Conservation (phyloP, 352 stramenopile genomes). For the Globisporangium iwayamae region DNA sequence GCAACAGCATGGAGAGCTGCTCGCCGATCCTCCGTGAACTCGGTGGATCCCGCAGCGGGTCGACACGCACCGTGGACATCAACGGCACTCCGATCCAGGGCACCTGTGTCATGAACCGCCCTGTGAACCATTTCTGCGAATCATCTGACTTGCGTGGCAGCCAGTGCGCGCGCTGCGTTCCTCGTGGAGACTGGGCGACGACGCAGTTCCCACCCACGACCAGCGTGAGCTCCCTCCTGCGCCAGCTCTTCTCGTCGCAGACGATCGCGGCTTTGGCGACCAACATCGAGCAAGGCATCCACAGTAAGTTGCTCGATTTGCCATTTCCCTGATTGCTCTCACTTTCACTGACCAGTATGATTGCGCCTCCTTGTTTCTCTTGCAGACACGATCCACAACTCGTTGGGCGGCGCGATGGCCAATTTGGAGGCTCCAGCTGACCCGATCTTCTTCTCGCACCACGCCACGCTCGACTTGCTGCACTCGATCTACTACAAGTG, state of each 20-base stretch:
- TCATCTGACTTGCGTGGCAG: slow-evolving; percentile 33
- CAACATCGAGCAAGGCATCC: slow-evolving; percentile 70
- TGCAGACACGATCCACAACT: slow-evolving; percentile 78
- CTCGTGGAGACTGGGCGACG: slow-evolving; percentile 57
- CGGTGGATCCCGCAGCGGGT: slow-evolving; percentile 47
- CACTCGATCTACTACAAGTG: slow-evolving; percentile 87
- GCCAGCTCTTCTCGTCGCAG: slow-evolving; percentile 61
- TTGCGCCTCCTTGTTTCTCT: slow-evolving; percentile 1
- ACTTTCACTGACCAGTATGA: slow-evolving; percentile 14
- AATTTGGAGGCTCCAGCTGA: slow-evolving; percentile 73
- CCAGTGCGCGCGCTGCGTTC: slow-evolving; percentile 59
- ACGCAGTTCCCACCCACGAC: slow-evolving; percentile 61
- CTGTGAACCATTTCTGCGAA: slow-evolving; percentile 79
- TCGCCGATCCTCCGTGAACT: slow-evolving; percentile 67
- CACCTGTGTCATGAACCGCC: slow-evolving; percentile 43
- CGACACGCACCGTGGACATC: slow-evolving; percentile 40
- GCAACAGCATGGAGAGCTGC: slow-evolving; percentile 70
- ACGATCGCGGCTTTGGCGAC: slow-evolving; percentile 63
- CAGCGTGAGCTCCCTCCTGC: slow-evolving; percentile 69
- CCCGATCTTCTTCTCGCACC: slow-evolving; percentile 87
- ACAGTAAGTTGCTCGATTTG: slow-evolving; percentile 46
- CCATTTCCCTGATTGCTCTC: neutral
- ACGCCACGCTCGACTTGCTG: slow-evolving; percentile 77
- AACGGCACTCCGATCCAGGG: slow-evolving; percentile 64
- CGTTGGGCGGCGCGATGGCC: slow-evolving; percentile 64